phyloP scores from a whole-genome alignment of 2,329 filamentous ascomycete species.

The Hymenoscyphus repandus region DNA sequence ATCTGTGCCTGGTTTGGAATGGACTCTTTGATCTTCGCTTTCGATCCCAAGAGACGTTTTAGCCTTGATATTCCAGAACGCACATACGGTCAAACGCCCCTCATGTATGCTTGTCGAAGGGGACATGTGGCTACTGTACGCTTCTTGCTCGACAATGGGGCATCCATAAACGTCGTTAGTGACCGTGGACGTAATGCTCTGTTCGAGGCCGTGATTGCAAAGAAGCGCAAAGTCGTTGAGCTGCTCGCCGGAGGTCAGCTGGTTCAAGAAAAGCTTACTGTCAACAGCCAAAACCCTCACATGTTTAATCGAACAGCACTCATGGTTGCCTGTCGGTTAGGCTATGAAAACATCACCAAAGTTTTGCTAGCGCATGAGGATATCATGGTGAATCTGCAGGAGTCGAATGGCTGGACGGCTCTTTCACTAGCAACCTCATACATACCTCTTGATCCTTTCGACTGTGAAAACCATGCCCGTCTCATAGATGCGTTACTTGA shows the following conservation, averaged over 20 bases:
- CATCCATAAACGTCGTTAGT: slow-evolving; percentile 2
- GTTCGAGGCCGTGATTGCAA: too few relatives aligned
- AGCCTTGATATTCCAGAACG: slow-evolving; percentile 7
- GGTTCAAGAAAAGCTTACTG: background rate
- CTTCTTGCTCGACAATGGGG: slow-evolving; percentile 4
- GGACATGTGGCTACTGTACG: slow-evolving; percentile 31
- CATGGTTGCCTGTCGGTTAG: background rate
- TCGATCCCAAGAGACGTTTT: background rate
- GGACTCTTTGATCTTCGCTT: background rate
- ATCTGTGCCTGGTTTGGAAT: slow-evolving; percentile 12
- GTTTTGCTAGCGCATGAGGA: slow-evolving; percentile 2
- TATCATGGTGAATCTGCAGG: slow-evolving; percentile 5
- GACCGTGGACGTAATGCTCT: background rate
- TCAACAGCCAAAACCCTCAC: slow-evolving; percentile 3
- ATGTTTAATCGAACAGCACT: slow-evolving; percentile 7
- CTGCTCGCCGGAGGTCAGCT: too few relatives aligned
- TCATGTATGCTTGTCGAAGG: slow-evolving; percentile 27
- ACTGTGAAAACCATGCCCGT: too few relatives aligned
- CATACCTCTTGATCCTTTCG: too few relatives aligned
- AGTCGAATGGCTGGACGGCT: slow-evolving; percentile 5
- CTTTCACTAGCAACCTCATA: slow-evolving; percentile 1
- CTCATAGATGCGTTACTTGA: too few relatives aligned
- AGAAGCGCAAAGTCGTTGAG: too few relatives aligned
- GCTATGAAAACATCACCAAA: background rate
- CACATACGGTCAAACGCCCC: slow-evolving; percentile 27